Base-by-base conservation (phyloP, 768 basidiomycete genomes). In the Hericium coralloides region DNA sequence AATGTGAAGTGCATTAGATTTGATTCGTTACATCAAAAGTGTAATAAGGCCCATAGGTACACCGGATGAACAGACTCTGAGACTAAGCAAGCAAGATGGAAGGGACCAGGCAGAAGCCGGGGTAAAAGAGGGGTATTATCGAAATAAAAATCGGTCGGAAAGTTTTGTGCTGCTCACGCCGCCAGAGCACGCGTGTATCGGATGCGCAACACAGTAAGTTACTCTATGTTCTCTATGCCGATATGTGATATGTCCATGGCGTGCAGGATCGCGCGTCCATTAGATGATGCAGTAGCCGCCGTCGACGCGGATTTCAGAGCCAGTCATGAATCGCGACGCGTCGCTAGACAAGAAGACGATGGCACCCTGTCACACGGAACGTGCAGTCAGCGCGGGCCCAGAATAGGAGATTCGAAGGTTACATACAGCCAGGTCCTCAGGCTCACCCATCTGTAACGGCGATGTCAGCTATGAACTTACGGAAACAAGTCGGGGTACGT, bases 331-430 rank as follows among this genome's bases (percentile, higher is more conserved):
- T 56, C 79, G 82, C 53, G 88, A 89, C 6, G 93, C 92, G 69
- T 97, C 94, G 60, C 89, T 92, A 8, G 87, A 84, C 17, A 98
- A 79, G 70, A 88, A 95, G 56, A 98, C 89, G 64, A 95, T 79
- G 23, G 95, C 92, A 17, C 89, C 89, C 87, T 89, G 31, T 31
- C 31, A 66, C 18, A 59, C 41, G 25, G 23, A 6, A 55, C 22
- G 31, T n/a, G 18, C 10, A 14, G 38, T 26, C 23, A n/a, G 26
- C 31, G 18, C 14, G 22, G 3, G 14, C 22, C 22, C 20, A 26
- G 41, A 25, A 22, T 43, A 31, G 31, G 15, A 43, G 38, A 25
- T 14, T 23, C 12, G n/a, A 22, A 41, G 31, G 25, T 8, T 23
- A 73, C 80, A 25, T 63, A 85, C 91, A 61, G 92, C 83, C 59